Evolutionary conservation across 345 rosid species (phyloP).

Genomic region (Fremontodendron californicum): DNA sequence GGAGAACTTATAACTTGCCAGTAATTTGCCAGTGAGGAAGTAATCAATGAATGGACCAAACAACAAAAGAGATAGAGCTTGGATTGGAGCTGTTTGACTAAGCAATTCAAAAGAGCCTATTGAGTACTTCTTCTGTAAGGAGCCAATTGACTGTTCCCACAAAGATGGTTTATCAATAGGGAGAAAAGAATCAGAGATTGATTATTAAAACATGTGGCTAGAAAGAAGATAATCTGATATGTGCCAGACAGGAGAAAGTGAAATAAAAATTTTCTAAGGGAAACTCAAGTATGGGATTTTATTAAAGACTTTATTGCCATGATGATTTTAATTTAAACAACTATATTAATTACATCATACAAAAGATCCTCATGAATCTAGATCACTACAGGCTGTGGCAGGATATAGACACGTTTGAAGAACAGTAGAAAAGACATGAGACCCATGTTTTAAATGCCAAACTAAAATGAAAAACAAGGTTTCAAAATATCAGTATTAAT

Average conservation of each 20-base stretch:
- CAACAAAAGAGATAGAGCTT: constrained; percentile 34
- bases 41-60: constrained; percentile 40
- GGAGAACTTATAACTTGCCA: constrained; percentile 31
- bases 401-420: neutral
- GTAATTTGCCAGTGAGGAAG: constrained; percentile 24
- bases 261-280: too few species aligned
- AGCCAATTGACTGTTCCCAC: constrained; percentile 33
- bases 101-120: constrained; percentile 42
- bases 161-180: neutral
- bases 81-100: constrained; percentile 44
- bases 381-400: neutral
- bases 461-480: neutral
- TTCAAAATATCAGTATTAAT: neutral
- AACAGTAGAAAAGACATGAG: neutral
- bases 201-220: neutral
- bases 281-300: too few species aligned
- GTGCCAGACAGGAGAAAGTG: neutral
- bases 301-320: neutral
- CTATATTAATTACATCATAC: neutral
- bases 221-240: neutral
- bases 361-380: neutral
- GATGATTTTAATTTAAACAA: neutral
- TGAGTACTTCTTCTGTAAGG: constrained; percentile 40
- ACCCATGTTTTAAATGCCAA: neutral
- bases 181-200: neutral